Percentiles rank a stretch among this genome's conserved stretches.
Conservation (phyloP, 140 eudicot species). For the Cichorium intybus region DNA sequence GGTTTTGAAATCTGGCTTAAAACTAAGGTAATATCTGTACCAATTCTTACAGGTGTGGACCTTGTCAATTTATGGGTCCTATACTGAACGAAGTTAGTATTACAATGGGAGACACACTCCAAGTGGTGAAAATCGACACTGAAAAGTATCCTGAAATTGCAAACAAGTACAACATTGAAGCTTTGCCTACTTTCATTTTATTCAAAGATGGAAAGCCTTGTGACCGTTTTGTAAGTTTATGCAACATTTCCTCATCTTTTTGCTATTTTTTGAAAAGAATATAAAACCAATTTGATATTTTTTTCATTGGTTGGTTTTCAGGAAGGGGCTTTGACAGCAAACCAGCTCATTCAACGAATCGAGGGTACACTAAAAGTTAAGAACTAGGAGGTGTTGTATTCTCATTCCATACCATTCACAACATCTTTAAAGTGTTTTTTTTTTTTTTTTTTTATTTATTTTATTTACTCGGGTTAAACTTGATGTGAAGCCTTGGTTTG, state of each 20-base stretch:
- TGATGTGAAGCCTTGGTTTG: neutral
- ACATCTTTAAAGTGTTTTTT: neutral
- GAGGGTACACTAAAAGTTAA: slow-evolving; percentile 45
- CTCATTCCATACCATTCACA: neutral
- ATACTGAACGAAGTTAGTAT: slow-evolving; percentile 68
- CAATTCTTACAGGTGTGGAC: slow-evolving; percentile 87
- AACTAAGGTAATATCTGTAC: neutral
- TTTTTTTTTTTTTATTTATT: too few relatives aligned
- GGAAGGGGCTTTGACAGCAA: slow-evolving; percentile 86
- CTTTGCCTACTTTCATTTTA: slow-evolving; percentile 91
- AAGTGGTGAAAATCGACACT: slow-evolving; percentile 85
- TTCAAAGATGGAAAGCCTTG: slow-evolving; percentile 80
- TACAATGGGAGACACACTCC: slow-evolving; percentile 60
- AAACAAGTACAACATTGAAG: slow-evolving; percentile 71
- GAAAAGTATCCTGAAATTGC: slow-evolving; percentile 89
- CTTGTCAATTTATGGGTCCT: slow-evolving; percentile 95
- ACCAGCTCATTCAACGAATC: slow-evolving; percentile 58
- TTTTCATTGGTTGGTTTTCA: slow-evolving; percentile 20
- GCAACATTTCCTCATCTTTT: neutral
- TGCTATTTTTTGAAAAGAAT: neutral
- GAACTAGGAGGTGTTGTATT: too few relatives aligned
- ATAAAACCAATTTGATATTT: neutral
- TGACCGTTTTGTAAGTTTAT: slow-evolving; percentile 86
- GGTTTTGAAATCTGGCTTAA: neutral
- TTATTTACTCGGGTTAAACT: neutral